Evolutionary conservation across 257 asterid genomes (phyloP), one percentile per base, ranked within the genome.

Genomic region (Gentiana macrophylla): DNA sequence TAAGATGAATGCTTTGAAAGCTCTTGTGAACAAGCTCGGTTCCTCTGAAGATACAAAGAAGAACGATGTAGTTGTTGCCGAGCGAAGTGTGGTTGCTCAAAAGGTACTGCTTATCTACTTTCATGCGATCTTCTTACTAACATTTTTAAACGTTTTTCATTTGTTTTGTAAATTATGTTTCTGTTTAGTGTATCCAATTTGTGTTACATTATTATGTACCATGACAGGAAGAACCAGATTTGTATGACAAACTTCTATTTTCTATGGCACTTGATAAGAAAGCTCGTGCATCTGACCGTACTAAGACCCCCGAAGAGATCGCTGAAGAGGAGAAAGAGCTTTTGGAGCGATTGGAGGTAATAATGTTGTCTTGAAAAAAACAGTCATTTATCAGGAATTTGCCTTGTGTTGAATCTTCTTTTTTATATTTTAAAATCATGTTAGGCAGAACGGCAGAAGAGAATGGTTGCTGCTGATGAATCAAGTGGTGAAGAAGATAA

Each of bases 291-390:
- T 83, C 98, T 10, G 87, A 88, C 72, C 76, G 96, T 62, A 81
- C 91, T 56, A 92, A 88, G 80, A 67, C 94, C 47, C 86, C 93
- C 46, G 98, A 91, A 79, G 98, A 92, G 70, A 67, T 85, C 60
- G 98, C 95, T 3, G 95, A 85, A 70, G 98, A 81, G 67, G 98
- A 92, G 84, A 92, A 85, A 80, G 98, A 85, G 68, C 95, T 79
- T 35, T 72, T 92, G 49, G 97, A 92, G 75, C 34, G 59, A 53
- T 71, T 92, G 80, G 98, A 92, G 97, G 98, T 92, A 76, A 13
- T 50, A 9, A 15, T 15, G 24, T 15, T 41, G 46, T 4, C 46
- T 41, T 41, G 46, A n/a, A 41, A 4, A 41, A 6, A 41, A 3
- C 8, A 41, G 46, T 41, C 5, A 41, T 41, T 41, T 41, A 1